These are phyloP conservation scores for Chrysoporthe puriensis DNA, from an alignment of 2,329 filamentous ascomycete genomes.

Conservation along the genomic window DNA sequence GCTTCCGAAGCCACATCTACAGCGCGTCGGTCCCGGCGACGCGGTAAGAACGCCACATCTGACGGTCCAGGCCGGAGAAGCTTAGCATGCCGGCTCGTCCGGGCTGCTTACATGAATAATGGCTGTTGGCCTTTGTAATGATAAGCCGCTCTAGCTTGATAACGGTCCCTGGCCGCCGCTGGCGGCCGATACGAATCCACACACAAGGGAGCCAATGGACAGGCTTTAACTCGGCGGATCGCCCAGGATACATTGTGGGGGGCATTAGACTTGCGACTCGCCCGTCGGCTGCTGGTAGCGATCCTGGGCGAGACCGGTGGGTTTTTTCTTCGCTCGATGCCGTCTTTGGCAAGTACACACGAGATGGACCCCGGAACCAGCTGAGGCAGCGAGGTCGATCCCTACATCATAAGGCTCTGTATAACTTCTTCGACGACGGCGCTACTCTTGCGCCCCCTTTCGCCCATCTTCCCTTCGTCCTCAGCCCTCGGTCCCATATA, in stretches of 20 bases:
- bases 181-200: neutral
- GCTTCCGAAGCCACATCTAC: constrained; percentile 2
- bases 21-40: neutral
- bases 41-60: constrained; percentile 1
- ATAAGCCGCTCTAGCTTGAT: neutral
- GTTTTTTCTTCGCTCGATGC: constrained; percentile 2
- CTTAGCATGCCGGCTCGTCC: constrained; percentile 8
- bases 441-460: neutral
- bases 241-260: neutral
- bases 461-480: neutral
- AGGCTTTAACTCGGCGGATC: neutral
- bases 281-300: neutral
- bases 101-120: neutral
- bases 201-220: too few species aligned
- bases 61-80: constrained; percentile 5
- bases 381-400: constrained; percentile 20
- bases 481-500: neutral
- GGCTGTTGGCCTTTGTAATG: neutral
- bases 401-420: constrained; percentile 23
- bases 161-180: neutral
- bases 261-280: neutral
- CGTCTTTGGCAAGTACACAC: constrained; percentile 29
- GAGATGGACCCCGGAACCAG: constrained; percentile 16
- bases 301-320: neutral
- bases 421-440: constrained; percentile 1